Evolutionary conservation across 1,139 yeast genomes (phyloP).

Genomic region (Pichia kudriavzevii): DNA sequence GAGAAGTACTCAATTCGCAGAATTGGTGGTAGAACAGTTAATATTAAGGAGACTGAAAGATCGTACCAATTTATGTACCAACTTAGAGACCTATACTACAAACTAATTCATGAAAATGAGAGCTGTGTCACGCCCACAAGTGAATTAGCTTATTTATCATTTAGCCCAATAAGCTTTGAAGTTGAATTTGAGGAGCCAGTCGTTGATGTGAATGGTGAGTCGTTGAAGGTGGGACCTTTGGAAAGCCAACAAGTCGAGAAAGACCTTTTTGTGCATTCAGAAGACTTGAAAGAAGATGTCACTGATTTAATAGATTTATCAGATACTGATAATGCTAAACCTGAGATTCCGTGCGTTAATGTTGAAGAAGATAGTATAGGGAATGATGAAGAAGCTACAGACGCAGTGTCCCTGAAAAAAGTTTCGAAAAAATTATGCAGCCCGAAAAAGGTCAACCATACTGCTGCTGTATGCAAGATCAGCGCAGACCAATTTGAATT

Average conservation of each 20-base stretch:
- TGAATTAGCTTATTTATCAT: slow-evolving; percentile 82
- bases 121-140: slow-evolving; percentile 75
- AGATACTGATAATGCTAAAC: too few species aligned
- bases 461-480: slow-evolving; percentile 13
- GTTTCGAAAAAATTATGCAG: too few species aligned
- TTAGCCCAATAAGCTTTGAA: slow-evolving; percentile 64
- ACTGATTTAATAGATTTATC: too few species aligned
- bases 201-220: too few species aligned
- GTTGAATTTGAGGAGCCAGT: slow-evolving; percentile 50
- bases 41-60: slow-evolving; percentile 63
- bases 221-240: background rate
- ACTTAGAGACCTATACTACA: slow-evolving; percentile 57
- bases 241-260: slow-evolving; percentile 1
- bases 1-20: slow-evolving; percentile 38
- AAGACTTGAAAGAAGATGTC: too few species aligned
- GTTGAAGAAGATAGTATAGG: slow-evolving; percentile 5
- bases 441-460: slow-evolving; percentile 5
- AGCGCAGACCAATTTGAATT: slow-evolving; percentile 20
- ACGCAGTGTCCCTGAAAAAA: too few species aligned
- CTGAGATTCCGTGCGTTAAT: too few species aligned
- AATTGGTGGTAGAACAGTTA: slow-evolving; percentile 82
- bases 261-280: too few species aligned
- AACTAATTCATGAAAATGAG: slow-evolving; percentile 55
- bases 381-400: too few species aligned
- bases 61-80: slow-evolving; percentile 76